phyloP scores from a whole-genome alignment of 352 stramenopile species.

The Globisporangium solare region DNA sequence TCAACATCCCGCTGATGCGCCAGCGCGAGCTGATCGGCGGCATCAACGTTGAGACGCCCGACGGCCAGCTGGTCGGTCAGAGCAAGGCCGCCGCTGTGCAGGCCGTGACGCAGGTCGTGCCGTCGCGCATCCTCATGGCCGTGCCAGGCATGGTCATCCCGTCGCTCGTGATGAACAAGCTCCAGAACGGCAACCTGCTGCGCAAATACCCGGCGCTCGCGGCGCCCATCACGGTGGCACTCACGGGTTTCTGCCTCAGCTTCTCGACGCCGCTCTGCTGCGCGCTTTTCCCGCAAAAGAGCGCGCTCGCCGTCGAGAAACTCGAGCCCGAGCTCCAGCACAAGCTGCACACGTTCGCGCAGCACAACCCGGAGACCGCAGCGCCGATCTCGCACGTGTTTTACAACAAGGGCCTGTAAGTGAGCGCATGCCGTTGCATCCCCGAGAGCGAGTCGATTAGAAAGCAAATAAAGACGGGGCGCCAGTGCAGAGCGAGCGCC shows the following conservation, averaged over 20 bases:
- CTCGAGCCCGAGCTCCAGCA: slow-evolving; percentile 71
- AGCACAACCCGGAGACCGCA: slow-evolving; percentile 22
- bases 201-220: slow-evolving; percentile 61
- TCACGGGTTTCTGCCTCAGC: slow-evolving; percentile 67
- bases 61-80: slow-evolving; percentile 60
- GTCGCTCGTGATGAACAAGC: slow-evolving; percentile 76
- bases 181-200: slow-evolving; percentile 61
- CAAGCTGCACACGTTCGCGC: slow-evolving; percentile 37
- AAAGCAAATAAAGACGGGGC: too few species aligned
- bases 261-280: slow-evolving; percentile 80
- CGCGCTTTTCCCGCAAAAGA: slow-evolving; percentile 80
- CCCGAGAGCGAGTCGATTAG: too few species aligned
- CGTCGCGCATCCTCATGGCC: slow-evolving; percentile 84
- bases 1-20: slow-evolving; percentile 90
- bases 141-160: slow-evolving; percentile 83
- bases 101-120: slow-evolving; percentile 79
- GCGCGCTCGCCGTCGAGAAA: slow-evolving; percentile 42
- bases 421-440: too few species aligned
- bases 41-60: slow-evolving; percentile 70
- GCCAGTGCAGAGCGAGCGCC: too few species aligned
- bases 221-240: slow-evolving; percentile 59
- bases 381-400: slow-evolving; percentile 52
- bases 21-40: slow-evolving; percentile 81
- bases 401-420: slow-evolving; percentile 74
- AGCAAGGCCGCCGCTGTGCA: slow-evolving; percentile 68